Evolutionary conservation across 345 rosid genomes (phyloP), one percentile per base, ranked within the genome.

Genomic region (Hirschfeldia incana): DNA sequence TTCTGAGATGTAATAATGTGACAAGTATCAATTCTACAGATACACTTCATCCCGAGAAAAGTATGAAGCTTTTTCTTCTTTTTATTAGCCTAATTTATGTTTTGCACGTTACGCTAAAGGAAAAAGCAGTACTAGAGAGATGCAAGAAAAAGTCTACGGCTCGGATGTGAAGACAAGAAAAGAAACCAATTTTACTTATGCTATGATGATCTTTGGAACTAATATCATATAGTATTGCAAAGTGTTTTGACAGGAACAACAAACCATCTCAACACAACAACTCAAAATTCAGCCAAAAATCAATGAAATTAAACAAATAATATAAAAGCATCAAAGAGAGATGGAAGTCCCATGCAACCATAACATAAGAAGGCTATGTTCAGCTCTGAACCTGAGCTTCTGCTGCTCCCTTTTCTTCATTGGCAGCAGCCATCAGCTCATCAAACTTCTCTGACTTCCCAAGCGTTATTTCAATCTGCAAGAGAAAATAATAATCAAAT

Each of bases 381-480:
- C 76, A 80, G 72, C 72, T 83, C 84, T 83, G 88, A 34, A 80
- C 93, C 82, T 84, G 88, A 64, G 81, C 87, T 12, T 86, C 86
- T 28, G 75, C 84, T 28, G 55, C 85, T 33, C 85, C 88, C 73
- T 87, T 86, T 72, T 89, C 94, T 58, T 83, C 96, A 30, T 88
- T 90, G 27, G 59, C 59, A 6, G 59, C 59, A 53, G 59, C 59
- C 59, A 53, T 53, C 15, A 53, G 59, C 4, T 93, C 97, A 65
- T 93, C 98, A 42, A 93, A 91, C 84, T 91, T 93, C 39, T 88
- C 91, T 6, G 91, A 85, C 87, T 91, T 93, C 57, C 84, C 91
- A 72, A 91, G 86, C 72, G 88, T 42, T 46, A 93, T 93, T 80
- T 91, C 98, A 55, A 91, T 90, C 97, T 93, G 79, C 74, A 61